phyloP scores from a whole-genome alignment of 345 rosid genomes.

The Citropsis articulata region DNA sequence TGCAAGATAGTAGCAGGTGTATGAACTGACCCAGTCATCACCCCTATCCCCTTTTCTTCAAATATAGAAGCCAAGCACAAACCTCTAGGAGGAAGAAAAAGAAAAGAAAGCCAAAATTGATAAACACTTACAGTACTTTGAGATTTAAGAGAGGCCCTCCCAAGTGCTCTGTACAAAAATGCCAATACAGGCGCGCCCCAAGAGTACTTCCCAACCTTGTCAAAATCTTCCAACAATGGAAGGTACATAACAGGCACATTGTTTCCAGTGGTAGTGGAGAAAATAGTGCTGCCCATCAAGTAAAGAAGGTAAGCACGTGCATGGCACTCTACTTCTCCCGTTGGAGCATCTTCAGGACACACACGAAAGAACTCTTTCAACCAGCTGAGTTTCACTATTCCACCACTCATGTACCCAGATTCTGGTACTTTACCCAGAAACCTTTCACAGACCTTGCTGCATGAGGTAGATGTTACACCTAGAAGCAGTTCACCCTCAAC shows the following conservation, averaged over 20 bases:
- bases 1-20: neutral
- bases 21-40: neutral
- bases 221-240: constrained; percentile 66
- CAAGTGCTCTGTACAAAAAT: constrained; percentile 58
- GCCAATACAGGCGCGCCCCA: constrained; percentile 82
- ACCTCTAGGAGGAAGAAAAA: neutral
- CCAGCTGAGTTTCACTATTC: constrained; percentile 83
- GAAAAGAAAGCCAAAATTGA: neutral
- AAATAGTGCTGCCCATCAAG: constrained; percentile 73
- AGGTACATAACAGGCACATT: constrained; percentile 83
- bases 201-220: constrained; percentile 63
- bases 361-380: constrained; percentile 61
- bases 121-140: constrained; percentile 63
- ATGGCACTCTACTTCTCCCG: constrained; percentile 41
- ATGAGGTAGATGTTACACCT: constrained; percentile 51
- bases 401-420: constrained; percentile 62
- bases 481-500: constrained; percentile 73
- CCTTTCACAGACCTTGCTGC: constrained; percentile 38
- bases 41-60: neutral
- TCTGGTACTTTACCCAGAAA: constrained; percentile 59
- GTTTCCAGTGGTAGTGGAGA: constrained; percentile 76
- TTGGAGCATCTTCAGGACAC: constrained; percentile 54
- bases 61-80: constrained; percentile 1
- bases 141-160: constrained; percentile 68
- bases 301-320: constrained; percentile 74